Evolutionary conservation across 192 early-diverging fungal genomes (phyloP), one percentile per base, ranked within the genome.

Genomic region (Rhizophagus clarus): DNA sequence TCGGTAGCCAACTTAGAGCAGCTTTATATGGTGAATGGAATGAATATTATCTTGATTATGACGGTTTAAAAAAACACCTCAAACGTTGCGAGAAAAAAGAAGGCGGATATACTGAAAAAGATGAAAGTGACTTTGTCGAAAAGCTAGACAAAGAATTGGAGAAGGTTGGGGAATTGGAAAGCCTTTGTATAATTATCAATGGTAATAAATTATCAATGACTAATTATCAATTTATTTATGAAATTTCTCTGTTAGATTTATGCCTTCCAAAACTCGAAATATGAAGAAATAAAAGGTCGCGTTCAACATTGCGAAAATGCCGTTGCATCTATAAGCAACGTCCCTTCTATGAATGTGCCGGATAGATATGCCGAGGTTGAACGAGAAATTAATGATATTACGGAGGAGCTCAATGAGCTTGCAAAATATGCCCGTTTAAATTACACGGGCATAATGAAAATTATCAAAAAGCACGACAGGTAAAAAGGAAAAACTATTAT

Each of bases 381-480:
- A 84, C 76, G 84, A 61, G 83, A 88, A 56, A 94, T 95, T 80
- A 89, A 94, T 77, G 82, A 87, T 34, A 94, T 95, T 76, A 92
- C 94, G 14, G 88, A 90, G 78, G 94, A 94, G 56, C 88, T 94
- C 40, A 94, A 94, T 77, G 91, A 93, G 81, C 83, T 95, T 62
- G 89, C 93, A 51, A 91, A 91, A 77, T 95, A 89, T 78, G 90
- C 90, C 15, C 87, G 93, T 17, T 87, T 94, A 79, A 95, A 95
- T 88, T 95, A 93, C 83, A 93, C 94, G 12, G 94, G 92, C 29
- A 93, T 95, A 74, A 86, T 93, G 49, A 93, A 97, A 89, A 98
- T 98, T 81, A 89, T 99, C 83, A 99, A 99, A 86, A 99, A 99
- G 87, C 98, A 99, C 84, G 97, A 99, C 87, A 92, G 68, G 85